A percentile compares a stretch with the other conserved stretches of the same genome.
These are phyloP conservation scores for Pachysandra terminalis DNA, from an alignment of 164 flowering plant species.

Conservation along the genomic window DNA sequence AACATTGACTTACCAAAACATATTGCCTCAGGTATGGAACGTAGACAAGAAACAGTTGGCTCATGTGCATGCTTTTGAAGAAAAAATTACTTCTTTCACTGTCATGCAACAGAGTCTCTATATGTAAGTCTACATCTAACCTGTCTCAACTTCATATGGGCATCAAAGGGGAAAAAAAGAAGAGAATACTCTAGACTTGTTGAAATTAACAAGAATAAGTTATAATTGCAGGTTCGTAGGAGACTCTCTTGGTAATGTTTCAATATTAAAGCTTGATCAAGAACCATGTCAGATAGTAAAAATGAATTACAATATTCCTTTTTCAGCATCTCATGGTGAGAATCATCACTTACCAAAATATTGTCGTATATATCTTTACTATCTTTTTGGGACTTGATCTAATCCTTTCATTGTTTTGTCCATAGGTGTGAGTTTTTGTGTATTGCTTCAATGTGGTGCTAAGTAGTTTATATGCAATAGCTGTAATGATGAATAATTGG, in stretches of 20 bases:
- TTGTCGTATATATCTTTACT: background rate
- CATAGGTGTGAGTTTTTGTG: background rate
- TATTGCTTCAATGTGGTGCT: background rate
- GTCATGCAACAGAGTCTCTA: constrained; percentile 47
- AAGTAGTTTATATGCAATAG: background rate
- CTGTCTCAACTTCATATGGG: background rate
- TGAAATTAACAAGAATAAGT: background rate
- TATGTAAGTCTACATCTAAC: constrained; percentile 44
- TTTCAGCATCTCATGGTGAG: constrained; percentile 70
- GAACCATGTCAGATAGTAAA: constrained; percentile 39
- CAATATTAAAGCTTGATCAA: constrained; percentile 58
- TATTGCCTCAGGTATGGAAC: constrained; percentile 70
- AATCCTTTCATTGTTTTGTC: background rate
- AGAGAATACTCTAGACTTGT: background rate
- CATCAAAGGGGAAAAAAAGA: background rate
- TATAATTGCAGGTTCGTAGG: constrained; percentile 59
- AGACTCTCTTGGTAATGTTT: constrained; percentile 65
- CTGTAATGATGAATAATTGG: background rate
- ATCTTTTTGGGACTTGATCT: background rate
- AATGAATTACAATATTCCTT: constrained; percentile 76
- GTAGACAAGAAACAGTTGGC: constrained; percentile 52
- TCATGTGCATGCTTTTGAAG: constrained; percentile 42
- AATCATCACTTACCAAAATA: background rate
- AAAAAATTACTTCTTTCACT: constrained; percentile 62
- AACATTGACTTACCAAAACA: constrained; percentile 1